Base-by-base conservation (phyloP, 1,284 basidiomycete species). In the Cryptococcus sp. region DNA sequence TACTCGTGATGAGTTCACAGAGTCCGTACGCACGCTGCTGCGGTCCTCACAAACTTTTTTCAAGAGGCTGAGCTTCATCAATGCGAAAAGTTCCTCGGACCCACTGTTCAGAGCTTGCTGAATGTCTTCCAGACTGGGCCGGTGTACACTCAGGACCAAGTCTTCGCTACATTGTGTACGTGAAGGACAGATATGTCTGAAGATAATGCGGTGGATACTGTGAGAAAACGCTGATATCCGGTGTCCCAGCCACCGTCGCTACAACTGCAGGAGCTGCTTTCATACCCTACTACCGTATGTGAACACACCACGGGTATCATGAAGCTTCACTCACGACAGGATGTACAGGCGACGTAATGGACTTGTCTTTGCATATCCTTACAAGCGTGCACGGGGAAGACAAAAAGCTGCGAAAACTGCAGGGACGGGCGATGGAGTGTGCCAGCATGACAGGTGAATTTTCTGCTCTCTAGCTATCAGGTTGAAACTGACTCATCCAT, bases 1-100 rank as follows among this genome's bases (percentile, higher is more conserved):
- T 9, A 33, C 3, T 45, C 42, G 21, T 9, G 28, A 33, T 4
- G 28, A 33, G 46, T n/a, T n/a, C 53, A 33, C 64, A 89, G 89
- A 33, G 89, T 92, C 0, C 88, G 89, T 59, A 81, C 88, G 0
- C 90, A 92, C 64, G 88, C 89, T 0, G 88, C 88, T 0, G 86
- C 89, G 0, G 88, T 88, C 0, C 79, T 91, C n/a, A 89, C 91
- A 68, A 91, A 91, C 73, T 91, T 91, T 75, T 92, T 88, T 73
- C 87, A 91, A 70, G 87, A 87, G 39, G 86, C 88, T 35, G 85
- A 84, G 62, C 80, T 83, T n/a, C 82, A 86, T 18, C 84, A 83
- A 0, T 81, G 90, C 12, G 66, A 86, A 0, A 86, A 86, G 0
- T 89, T 88, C 70, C 82, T 92, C 15, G 88, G 90, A 53, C 81